These are phyloP conservation scores for Lentinula guzmanii DNA, from an alignment of 768 basidiomycete genomes.

Conservation along the genomic window DNA sequence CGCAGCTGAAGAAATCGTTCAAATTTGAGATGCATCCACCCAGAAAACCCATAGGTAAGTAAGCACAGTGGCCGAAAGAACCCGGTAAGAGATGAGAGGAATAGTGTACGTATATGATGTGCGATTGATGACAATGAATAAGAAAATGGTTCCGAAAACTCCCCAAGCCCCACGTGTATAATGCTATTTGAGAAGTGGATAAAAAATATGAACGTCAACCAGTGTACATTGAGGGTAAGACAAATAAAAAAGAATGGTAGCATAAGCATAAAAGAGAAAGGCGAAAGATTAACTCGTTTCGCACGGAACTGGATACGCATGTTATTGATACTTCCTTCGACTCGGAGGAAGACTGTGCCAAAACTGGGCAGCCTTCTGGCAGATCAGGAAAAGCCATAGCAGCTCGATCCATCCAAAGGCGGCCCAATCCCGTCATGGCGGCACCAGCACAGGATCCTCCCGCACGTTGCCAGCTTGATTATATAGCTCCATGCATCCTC, in stretches of 20 bases:
- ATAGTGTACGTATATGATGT: background rate
- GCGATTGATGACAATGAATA: background rate
- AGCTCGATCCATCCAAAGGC: conserved; percentile 2
- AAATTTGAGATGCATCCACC: too few species aligned
- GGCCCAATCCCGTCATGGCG: conserved; percentile 7
- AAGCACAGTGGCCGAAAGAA: background rate
- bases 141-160: background rate
- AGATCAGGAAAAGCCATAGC: conserved; percentile 1
- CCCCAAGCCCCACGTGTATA: background rate
- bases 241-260: background rate
- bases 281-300: too few species aligned
- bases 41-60: background rate
- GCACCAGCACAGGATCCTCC: background rate
- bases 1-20: too few species aligned
- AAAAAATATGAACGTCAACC: background rate
- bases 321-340: background rate
- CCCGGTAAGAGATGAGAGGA: background rate
- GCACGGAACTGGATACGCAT: too few species aligned
- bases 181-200: background rate
- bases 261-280: background rate
- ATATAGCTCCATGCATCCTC: conserved; percentile 1
- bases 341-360: background rate
- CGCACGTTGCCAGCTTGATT: background rate
- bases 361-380: background rate
- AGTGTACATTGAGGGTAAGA: background rate